phyloP scores from a whole-genome alignment of 2,329 filamentous ascomycete genomes.

The Apiospora phragmitis region DNA sequence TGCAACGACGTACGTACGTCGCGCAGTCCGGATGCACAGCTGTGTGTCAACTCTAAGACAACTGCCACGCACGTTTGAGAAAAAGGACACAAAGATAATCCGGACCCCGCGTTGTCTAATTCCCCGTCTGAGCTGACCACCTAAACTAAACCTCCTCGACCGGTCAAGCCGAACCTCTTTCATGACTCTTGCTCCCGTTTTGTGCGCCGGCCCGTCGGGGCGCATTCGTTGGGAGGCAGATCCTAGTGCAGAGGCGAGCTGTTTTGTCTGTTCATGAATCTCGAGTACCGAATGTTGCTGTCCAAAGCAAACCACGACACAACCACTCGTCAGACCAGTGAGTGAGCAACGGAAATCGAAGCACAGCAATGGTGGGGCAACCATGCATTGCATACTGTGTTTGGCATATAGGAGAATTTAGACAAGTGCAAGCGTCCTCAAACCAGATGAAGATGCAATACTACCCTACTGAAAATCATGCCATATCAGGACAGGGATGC shows the following conservation, averaged over 20 bases:
- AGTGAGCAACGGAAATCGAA: neutral
- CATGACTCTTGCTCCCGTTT: neutral
- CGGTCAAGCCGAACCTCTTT: neutral
- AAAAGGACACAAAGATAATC: neutral
- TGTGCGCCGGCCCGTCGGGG: neutral
- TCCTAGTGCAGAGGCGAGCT: neutral
- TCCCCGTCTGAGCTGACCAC: too few relatives aligned
- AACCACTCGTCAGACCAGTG: neutral
- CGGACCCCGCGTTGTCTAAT: neutral
- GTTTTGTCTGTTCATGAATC: neutral
- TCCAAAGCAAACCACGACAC: neutral
- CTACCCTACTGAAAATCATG: neutral
- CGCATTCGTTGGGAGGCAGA: neutral
- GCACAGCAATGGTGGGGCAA: neutral
- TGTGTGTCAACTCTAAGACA: neutral
- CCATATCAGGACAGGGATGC: neutral
- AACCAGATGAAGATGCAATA: neutral
- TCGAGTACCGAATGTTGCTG: neutral
- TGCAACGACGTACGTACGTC: neutral
- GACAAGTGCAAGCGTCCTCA: neutral
- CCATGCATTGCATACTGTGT: neutral
- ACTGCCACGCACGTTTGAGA: neutral
- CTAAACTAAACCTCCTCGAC: neutral
- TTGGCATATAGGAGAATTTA: neutral
- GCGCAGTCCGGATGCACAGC: neutral